Base-by-base conservation (phyloP, 257 asterid genomes). In the Primulina eburnea region DNA sequence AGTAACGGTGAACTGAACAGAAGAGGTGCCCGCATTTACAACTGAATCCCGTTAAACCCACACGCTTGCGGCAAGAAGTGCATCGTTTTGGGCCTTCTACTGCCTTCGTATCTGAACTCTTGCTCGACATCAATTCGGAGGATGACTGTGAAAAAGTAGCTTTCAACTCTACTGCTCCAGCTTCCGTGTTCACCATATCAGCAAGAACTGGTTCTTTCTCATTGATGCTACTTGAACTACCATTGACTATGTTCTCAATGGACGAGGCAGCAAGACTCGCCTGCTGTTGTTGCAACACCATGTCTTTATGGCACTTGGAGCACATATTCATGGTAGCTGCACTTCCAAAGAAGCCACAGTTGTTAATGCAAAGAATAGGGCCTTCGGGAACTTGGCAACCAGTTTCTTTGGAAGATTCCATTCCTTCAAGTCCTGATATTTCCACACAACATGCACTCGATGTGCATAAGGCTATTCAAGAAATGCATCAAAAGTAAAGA, bases 371-470 rank as follows among this genome's bases (percentile, higher is more conserved):
- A 43, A 82, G 87, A 77, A 82, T 72, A n/a, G 89, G 89, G 76
- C 85, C 89, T 67, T 85, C 89, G 4, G 85, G 83, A 73, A 87
- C 83, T 75, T 79, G 87, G 77, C 83, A 84, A 60, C 89, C 87
- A n/a, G 85, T 80, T 76, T 85, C 89, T 63, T 85, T 80, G 7
- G 87, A 60, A 32, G 89, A 82, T 75, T 85, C 89, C 89, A 85
- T 85, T 33, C 59, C 35, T 50, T 50, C 64, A 65, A 64, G 12
- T 60, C 71, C 81, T 71, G 61, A 58, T 21, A 75, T 58, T 16
- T 64, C n/a, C 16, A 64, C 50, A 65, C 28, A n/a, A 62, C 7
- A 30, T 12, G 17, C 10, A 2, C 32, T 60, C 4, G 43, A 69
- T 17, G 37, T 64, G 43, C 16, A 50, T 60, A 47, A 53, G 53